Evolutionary conservation across 305 asterid species (phyloP).

Genomic region (Euphrasia arctica): DNA sequence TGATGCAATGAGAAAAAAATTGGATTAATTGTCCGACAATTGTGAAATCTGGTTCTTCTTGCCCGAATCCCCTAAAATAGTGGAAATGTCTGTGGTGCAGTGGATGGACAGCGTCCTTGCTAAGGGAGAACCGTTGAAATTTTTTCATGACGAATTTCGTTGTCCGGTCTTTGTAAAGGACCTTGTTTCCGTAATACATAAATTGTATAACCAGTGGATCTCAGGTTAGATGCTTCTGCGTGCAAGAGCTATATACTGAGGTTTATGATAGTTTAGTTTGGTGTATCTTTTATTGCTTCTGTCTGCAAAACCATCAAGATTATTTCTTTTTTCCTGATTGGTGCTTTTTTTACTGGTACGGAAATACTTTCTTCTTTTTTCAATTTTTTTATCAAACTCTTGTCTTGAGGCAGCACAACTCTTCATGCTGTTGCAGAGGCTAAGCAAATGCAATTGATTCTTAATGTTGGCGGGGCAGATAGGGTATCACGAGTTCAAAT

Average conservation of each 20-base stretch:
- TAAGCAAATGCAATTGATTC: slow-evolving; percentile 55
- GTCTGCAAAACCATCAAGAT: background rate
- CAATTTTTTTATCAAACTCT: background rate
- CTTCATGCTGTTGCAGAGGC: slow-evolving; percentile 42
- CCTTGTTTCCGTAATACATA: slow-evolving; percentile 50
- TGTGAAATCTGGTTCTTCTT: slow-evolving; percentile 6
- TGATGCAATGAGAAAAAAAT: background rate
- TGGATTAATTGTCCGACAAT: background rate
- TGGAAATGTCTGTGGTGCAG: slow-evolving; percentile 41
- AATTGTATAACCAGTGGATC: slow-evolving; percentile 57
- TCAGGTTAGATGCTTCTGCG: slow-evolving; percentile 58
- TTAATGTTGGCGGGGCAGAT: slow-evolving; percentile 87
- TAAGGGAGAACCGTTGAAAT: slow-evolving; percentile 58
- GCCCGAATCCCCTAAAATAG: background rate
- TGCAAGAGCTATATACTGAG: background rate
- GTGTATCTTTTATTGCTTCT: slow-evolving; percentile 4
- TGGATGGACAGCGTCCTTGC: slow-evolving; percentile 88
- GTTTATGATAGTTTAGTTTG: background rate
- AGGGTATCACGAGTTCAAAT: slow-evolving; percentile 86
- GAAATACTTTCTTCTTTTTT: too few relatives aligned
- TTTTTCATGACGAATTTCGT: slow-evolving; percentile 87
- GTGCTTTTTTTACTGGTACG: too few relatives aligned
- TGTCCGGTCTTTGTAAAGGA: slow-evolving; percentile 93
- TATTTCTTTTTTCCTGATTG: slow-evolving; percentile 13
- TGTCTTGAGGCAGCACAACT: slow-evolving; percentile 2